A percentile compares a stretch with the other conserved stretches of the same genome.
phyloP scores from a whole-genome alignment of 192 early-diverging fungal genomes.

The Dispira simplex region DNA sequence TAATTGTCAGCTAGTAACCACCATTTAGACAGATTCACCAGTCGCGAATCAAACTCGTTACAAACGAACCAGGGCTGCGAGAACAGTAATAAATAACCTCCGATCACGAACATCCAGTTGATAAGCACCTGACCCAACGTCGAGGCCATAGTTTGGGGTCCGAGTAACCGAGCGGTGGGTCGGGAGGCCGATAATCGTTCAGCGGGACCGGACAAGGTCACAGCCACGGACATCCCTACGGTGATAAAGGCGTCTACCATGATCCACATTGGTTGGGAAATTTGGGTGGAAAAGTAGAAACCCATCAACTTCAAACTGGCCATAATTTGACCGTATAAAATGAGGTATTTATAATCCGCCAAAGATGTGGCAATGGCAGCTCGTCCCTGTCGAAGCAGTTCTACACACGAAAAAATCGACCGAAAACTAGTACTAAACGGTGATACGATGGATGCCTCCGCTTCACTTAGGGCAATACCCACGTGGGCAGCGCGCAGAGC shows the following conservation, averaged over 20 bases:
- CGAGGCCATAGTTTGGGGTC: conserved; percentile 46
- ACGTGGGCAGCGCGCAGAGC: conserved; percentile 70
- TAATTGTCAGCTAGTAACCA: conserved; percentile 63
- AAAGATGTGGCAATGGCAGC: conserved; percentile 52
- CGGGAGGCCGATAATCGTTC: conserved; percentile 29
- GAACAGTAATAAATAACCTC: conserved; percentile 35
- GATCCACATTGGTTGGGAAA: conserved; percentile 51
- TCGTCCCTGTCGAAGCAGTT: conserved; percentile 49
- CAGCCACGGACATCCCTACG: conserved; percentile 37
- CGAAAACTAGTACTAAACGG: conserved; percentile 53
- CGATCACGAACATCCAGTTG: conserved; percentile 42
- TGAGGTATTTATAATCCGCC: conserved; percentile 50
- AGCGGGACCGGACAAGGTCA: conserved; percentile 44
- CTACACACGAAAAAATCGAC: conserved; percentile 51
- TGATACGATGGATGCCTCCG: conserved; percentile 68
- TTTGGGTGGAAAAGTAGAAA: conserved; percentile 47
- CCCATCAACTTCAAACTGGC: conserved; percentile 39
- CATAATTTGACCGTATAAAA: conserved; percentile 52
- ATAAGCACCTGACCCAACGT: conserved; percentile 42
- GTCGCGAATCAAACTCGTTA: conserved; percentile 46
- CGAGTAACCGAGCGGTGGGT: conserved; percentile 57
- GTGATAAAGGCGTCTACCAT: conserved; percentile 50
- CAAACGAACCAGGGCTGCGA: conserved; percentile 43
- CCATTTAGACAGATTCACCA: conserved; percentile 47
- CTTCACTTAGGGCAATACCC: conserved; percentile 63